Conservation (phyloP, 1,284 basidiomycete species). For the Malassezia sympodialis region DNA sequence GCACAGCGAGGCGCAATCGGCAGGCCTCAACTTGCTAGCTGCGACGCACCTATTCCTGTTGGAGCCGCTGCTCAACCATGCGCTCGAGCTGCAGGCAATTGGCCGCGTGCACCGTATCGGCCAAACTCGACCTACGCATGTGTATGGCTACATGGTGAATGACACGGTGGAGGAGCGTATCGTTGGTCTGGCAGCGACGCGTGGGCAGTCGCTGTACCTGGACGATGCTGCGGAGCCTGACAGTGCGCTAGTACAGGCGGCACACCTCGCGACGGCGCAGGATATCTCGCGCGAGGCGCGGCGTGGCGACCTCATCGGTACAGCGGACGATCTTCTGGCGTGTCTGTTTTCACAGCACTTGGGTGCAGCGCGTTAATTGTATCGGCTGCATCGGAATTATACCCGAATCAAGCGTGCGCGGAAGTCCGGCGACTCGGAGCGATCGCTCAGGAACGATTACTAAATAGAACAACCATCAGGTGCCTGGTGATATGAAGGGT, state of each 20-base stretch:
- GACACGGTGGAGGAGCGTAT: conserved; percentile 41
- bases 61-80: conserved; percentile 41
- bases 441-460: too few species aligned
- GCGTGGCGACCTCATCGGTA: conserved; percentile 27
- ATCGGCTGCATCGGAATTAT: too few species aligned
- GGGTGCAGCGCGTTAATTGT: neutral
- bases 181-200: conserved; percentile 23
- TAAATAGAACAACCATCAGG: too few species aligned
- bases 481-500: too few species aligned
- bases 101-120: conserved; percentile 43
- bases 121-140: conserved; percentile 30
- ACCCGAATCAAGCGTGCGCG: too few species aligned
- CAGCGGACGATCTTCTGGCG: conserved; percentile 26
- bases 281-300: conserved; percentile 13
- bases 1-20: conserved; percentile 41
- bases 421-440: too few species aligned
- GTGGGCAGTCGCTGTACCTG: conserved; percentile 30
- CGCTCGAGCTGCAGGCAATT: conserved; percentile 38
- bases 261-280: conserved; percentile 17
- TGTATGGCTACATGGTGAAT: conserved; percentile 36
- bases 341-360: conserved; percentile 28
- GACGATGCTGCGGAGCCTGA: conserved; percentile 8
- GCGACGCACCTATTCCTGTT: conserved; percentile 38
- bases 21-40: conserved; percentile 35
- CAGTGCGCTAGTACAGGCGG: conserved; percentile 15